A percentile compares a stretch with the other conserved stretches of the same genome.
phyloP scores from a whole-genome alignment of 768 basidiomycete genomes.

The Lactarius trivialis region DNA sequence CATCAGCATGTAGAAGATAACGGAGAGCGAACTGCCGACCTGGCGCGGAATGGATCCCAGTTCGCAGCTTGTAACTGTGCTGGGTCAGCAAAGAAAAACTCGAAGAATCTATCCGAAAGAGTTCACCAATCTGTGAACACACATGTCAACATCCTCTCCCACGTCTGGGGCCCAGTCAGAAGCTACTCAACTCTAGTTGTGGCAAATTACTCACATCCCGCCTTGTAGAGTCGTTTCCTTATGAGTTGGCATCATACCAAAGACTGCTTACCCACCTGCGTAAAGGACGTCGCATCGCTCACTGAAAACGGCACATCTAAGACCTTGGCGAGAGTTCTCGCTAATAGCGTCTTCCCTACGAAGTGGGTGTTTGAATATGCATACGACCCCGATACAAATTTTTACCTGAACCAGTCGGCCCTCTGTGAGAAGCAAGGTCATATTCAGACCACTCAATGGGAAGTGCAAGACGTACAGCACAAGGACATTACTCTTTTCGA shows the following conservation, averaged over 20 bases:
- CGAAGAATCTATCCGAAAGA: slow-evolving; percentile 1
- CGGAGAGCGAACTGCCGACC: slow-evolving; percentile 37
- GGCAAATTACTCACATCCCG: slow-evolving; percentile 52
- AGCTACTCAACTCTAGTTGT: background rate
- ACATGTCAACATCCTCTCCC: slow-evolving; percentile 94
- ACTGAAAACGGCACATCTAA: slow-evolving; percentile 93
- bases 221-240: slow-evolving; percentile 34
- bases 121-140: slow-evolving; percentile 73
- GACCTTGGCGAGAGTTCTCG: slow-evolving; percentile 84
- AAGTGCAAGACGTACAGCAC: slow-evolving; percentile 58
- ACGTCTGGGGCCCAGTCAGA: slow-evolving; percentile 51
- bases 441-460: slow-evolving; percentile 13
- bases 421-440: slow-evolving; percentile 36
- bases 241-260: background rate
- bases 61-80: slow-evolving; percentile 79
- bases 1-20: slow-evolving; percentile 7
- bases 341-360: slow-evolving; percentile 82
- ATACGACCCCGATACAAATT: slow-evolving; percentile 6
- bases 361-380: slow-evolving; percentile 8
- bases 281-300: slow-evolving; percentile 91
- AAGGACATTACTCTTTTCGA: slow-evolving; percentile 95
- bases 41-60: slow-evolving; percentile 81
- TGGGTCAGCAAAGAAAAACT: background rate
- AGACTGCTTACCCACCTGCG: slow-evolving; percentile 49
- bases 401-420: slow-evolving; percentile 80